A percentile compares a stretch with the other conserved stretches of the same genome.
Evolutionary conservation across 805 yeast species (phyloP).

Genomic region (Ogataea dorogensis): DNA sequence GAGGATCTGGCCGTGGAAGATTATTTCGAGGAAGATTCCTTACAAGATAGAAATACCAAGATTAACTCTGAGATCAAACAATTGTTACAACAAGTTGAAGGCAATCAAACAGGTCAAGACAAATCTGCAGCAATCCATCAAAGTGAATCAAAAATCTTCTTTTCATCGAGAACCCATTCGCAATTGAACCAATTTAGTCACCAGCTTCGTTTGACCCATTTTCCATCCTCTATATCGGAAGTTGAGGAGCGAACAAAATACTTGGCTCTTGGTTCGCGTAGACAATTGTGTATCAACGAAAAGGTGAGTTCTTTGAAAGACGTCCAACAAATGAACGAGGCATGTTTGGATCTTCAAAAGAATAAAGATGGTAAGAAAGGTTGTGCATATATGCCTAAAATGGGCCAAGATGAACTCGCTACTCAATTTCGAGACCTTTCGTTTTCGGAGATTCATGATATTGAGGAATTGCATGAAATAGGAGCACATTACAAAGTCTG

Average conservation of each 20-base stretch:
- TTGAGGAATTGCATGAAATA: slow-evolving; percentile 67
- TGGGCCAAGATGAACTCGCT: slow-evolving; percentile 32
- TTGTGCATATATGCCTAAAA: slow-evolving; percentile 44
- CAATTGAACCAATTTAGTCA: slow-evolving; percentile 78
- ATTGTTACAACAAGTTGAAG: slow-evolving; percentile 45
- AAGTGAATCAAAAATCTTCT: slow-evolving; percentile 53
- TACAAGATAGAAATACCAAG: slow-evolving; percentile 31
- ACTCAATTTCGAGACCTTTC: slow-evolving; percentile 53
- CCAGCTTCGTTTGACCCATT: slow-evolving; percentile 61
- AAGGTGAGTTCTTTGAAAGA: slow-evolving; percentile 50
- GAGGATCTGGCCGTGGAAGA: slow-evolving; percentile 36
- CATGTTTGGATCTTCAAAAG: slow-evolving; percentile 70
- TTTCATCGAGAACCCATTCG: slow-evolving; percentile 87
- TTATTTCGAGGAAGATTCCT: slow-evolving; percentile 35
- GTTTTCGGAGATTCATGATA: slow-evolving; percentile 61
- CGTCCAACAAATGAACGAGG: slow-evolving; percentile 66
- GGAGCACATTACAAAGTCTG: slow-evolving; percentile 63
- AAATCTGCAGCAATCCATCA: slow-evolving; percentile 24
- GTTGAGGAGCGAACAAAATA: slow-evolving; percentile 58
- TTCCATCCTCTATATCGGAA: slow-evolving; percentile 57
- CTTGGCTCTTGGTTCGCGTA: slow-evolving; percentile 76
- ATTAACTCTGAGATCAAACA: slow-evolving; percentile 48
- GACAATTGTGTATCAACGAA: slow-evolving; percentile 78
- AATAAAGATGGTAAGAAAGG: slow-evolving; percentile 21
- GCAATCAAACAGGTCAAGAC: slow-evolving; percentile 22